These are phyloP conservation scores for Nicotiana obtusifolia DNA, from an alignment of 257 asterid genomes.

Conservation along the genomic window DNA sequence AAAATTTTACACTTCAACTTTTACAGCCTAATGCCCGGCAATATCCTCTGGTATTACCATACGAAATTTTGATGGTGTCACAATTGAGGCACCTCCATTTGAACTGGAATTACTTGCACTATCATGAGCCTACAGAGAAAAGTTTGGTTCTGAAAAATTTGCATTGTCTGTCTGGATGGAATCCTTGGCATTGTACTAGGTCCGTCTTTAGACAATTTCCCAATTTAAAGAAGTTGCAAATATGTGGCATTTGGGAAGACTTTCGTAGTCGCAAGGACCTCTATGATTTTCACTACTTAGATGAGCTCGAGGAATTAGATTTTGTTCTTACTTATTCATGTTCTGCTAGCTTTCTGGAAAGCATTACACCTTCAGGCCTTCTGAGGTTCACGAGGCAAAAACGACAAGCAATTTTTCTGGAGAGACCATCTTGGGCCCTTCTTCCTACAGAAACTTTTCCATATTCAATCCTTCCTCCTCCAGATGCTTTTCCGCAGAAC, in stretches of 20 bases:
- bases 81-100: constrained; percentile 17
- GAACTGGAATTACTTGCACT: not conserved
- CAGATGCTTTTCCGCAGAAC: constrained; percentile 15
- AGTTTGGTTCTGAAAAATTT: not conserved
- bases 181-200: constrained; percentile 7
- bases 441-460: not conserved
- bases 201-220: constrained; percentile 11
- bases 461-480: not conserved
- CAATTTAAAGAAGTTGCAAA: constrained; percentile 20
- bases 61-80: constrained; percentile 16
- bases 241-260: not conserved
- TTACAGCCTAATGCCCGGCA: not conserved
- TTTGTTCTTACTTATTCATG: not conserved
- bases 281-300: constrained; percentile 7
- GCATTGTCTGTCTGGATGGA: constrained; percentile 9
- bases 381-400: not conserved
- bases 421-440: too few species aligned
- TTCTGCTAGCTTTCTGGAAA: not conserved
- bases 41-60: not conserved
- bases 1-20: not conserved
- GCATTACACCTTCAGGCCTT: not conserved
- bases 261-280: not conserved
- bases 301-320: not conserved
- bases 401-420: too few species aligned
- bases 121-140: not conserved